A percentile compares a stretch with the other conserved stretches of the same genome.
Evolutionary conservation across 768 basidiomycete species (phyloP).

Genomic region (Leccinellum rugosiceps): DNA sequence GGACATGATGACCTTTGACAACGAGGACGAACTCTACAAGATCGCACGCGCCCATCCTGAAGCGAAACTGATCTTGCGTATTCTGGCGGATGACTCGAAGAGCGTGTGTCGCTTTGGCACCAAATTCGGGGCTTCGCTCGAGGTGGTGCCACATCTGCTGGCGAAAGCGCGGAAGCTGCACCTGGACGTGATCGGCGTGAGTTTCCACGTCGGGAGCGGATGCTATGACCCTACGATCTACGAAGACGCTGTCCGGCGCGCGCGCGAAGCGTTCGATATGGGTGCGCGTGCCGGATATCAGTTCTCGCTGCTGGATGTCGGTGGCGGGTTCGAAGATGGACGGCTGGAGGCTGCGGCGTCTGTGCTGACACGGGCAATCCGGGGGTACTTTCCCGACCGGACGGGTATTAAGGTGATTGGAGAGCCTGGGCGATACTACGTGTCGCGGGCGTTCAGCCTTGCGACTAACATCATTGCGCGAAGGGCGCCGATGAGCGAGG

Average conservation of each 20-base stretch:
- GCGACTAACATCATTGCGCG: constrained; percentile 93
- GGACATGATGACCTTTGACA: constrained; percentile 97
- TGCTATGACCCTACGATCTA: constrained; percentile 92
- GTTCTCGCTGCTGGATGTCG: constrained; percentile 87
- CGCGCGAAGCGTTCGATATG: constrained; percentile 84
- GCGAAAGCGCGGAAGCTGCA: constrained; percentile 72
- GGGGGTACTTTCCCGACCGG: constrained; percentile 74
- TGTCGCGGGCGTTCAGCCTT: constrained; percentile 87
- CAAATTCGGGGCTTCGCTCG: constrained; percentile 94
- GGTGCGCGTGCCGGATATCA: constrained; percentile 74
- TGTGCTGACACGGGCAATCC: constrained; percentile 68
- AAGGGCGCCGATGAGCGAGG: constrained; percentile 52
- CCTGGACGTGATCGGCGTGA: constrained; percentile 89
- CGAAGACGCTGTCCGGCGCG: constrained; percentile 82
- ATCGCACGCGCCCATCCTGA: constrained; percentile 74
- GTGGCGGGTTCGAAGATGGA: constrained; percentile 92
- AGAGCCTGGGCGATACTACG: constrained; percentile 94
- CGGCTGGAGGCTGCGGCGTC: constrained; percentile 79
- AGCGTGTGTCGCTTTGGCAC: constrained; percentile 89
- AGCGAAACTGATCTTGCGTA: constrained; percentile 89
- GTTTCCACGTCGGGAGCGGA: constrained; percentile 97
- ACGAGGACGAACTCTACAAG: constrained; percentile 94
- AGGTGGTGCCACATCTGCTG: constrained; percentile 74
- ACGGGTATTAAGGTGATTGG: constrained; percentile 77
- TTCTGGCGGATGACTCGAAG: constrained; percentile 97